These are phyloP conservation scores for Ulmus americana DNA, from an alignment of 331 rosid genomes.

Conservation along the genomic window DNA sequence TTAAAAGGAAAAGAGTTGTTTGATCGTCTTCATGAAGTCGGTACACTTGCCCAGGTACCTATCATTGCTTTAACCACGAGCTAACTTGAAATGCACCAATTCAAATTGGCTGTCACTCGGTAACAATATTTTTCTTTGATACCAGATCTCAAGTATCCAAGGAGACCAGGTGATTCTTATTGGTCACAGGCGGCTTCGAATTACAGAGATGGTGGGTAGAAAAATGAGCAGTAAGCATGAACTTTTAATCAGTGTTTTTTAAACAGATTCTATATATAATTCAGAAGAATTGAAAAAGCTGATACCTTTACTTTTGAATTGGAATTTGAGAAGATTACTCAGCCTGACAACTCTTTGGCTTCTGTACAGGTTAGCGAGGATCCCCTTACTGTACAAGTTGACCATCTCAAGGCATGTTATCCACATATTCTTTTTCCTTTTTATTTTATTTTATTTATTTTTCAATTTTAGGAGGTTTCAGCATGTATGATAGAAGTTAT, in stretches of 20 bases:
- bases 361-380: slow-evolving; percentile 72
- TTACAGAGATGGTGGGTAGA: slow-evolving; percentile 83
- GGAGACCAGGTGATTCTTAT: slow-evolving; percentile 89
- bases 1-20: slow-evolving; percentile 79
- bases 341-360: slow-evolving; percentile 19
- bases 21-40: slow-evolving; percentile 92
- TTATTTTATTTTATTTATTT: neutral
- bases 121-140: slow-evolving; percentile 1
- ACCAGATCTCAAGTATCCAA: slow-evolving; percentile 89
- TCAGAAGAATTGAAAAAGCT: neutral
- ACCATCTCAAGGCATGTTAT: slow-evolving; percentile 82
- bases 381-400: slow-evolving; percentile 96
- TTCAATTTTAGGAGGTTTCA: slow-evolving; percentile 8
- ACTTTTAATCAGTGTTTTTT: slow-evolving; percentile 12
- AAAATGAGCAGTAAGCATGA: slow-evolving; percentile 24
- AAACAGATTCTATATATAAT: slow-evolving; percentile 1
- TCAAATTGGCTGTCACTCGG: slow-evolving; percentile 6
- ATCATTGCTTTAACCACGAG: neutral
- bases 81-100: slow-evolving; percentile 13
- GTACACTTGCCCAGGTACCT: slow-evolving; percentile 93
- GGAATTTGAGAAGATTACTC: slow-evolving; percentile 1
- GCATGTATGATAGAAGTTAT: slow-evolving; percentile 2
- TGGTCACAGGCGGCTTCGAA: slow-evolving; percentile 89
- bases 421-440: slow-evolving; percentile 9
- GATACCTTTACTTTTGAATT: neutral